Evolutionary conservation across 1,284 basidiomycete genomes (phyloP).

Genomic region (Rhodotorula glutinis): DNA sequence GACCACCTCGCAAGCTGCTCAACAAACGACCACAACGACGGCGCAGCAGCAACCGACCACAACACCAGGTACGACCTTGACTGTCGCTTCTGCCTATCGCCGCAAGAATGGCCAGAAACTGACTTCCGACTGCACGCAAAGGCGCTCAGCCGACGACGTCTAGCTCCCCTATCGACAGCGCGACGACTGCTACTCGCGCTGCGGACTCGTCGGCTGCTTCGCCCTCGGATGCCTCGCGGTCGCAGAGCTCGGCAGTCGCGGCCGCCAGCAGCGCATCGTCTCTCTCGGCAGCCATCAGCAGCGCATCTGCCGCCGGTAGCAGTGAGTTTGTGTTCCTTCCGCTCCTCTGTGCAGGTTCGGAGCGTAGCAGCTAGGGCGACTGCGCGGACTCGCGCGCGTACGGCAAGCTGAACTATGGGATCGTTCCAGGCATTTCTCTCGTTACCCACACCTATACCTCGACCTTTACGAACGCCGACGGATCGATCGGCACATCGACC

Average conservation of each 20-base stretch:
- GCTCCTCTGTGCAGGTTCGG: background rate
- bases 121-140: background rate
- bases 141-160: background rate
- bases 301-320: background rate
- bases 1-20: background rate
- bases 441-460: constrained; percentile 37
- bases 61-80: background rate
- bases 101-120: background rate
- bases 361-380: background rate
- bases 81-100: background rate
- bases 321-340: background rate
- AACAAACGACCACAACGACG: background rate
- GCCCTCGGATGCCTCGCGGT: background rate
- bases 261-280: background rate
- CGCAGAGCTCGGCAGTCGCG: background rate
- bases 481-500: constrained; percentile 31
- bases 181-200: background rate
- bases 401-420: background rate
- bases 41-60: background rate
- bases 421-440: constrained; percentile 12
- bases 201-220: too few species aligned
- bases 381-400: background rate
- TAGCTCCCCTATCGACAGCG: background rate
- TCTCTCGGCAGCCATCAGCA: background rate
- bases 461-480: constrained; percentile 29